Percentiles rank a stretch among this genome's conserved stretches.
Conservation (phyloP, 1,284 basidiomycete species). For the Psilocybe mexicana region DNA sequence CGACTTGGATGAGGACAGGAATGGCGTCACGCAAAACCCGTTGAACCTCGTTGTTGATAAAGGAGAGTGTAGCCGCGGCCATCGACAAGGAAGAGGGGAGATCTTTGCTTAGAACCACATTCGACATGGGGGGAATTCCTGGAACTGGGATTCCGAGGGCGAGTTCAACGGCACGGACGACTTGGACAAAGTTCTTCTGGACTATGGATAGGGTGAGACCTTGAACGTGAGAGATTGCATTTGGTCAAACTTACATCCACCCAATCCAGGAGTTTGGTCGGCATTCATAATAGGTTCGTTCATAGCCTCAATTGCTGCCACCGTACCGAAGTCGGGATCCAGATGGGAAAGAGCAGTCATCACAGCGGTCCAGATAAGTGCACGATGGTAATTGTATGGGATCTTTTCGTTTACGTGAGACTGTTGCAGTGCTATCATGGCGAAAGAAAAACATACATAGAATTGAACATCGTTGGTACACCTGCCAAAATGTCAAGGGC, state of each 20-base stretch:
- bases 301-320: constrained; percentile 72
- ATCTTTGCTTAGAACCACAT: constrained; percentile 28
- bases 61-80: constrained; percentile 28
- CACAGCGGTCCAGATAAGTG: constrained; percentile 74
- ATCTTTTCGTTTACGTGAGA: constrained; percentile 42
- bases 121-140: constrained; percentile 17
- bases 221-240: constrained; percentile 6
- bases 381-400: constrained; percentile 69
- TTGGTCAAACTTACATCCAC: constrained; percentile 50
- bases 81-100: constrained; percentile 42
- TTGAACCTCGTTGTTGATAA: constrained; percentile 47
- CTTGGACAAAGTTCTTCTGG: constrained; percentile 69
- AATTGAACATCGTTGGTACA: constrained; percentile 73
- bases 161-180: constrained; percentile 64
- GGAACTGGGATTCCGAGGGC: constrained; percentile 52
- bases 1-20: constrained; percentile 50
- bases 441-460: constrained; percentile 50
- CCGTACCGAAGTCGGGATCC: constrained; percentile 63
- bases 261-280: constrained; percentile 61
- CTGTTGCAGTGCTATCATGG: background rate
- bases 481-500: constrained; percentile 25
- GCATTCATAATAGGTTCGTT: constrained; percentile 79
- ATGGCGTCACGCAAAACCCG: constrained; percentile 47
- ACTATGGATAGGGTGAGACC: constrained; percentile 38
- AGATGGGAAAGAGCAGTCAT: constrained; percentile 73